These are phyloP conservation scores for Aciculoconidium aculeatum DNA, from an alignment of 805 yeast genomes.

Conservation along the genomic window DNA sequence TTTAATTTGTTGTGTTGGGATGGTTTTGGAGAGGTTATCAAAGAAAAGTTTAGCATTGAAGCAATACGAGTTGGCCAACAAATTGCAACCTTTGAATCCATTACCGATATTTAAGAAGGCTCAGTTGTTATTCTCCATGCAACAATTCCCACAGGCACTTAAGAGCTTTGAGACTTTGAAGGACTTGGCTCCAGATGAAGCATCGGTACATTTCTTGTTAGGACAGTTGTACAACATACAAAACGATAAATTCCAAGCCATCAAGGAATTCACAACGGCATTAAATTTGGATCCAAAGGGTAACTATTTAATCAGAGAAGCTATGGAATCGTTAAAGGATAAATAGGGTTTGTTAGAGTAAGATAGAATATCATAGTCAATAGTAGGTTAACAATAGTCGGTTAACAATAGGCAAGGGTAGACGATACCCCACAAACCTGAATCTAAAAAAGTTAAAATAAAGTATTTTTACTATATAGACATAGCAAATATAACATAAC, in stretches of 20 bases:
- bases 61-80: slow-evolving; percentile 78
- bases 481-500: too few relatives aligned
- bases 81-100: slow-evolving; percentile 79
- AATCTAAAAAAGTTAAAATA: too few relatives aligned
- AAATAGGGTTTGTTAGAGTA: slow-evolving; percentile 5
- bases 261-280: slow-evolving; percentile 82
- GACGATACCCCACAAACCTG: too few relatives aligned
- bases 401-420: too few relatives aligned
- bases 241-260: slow-evolving; percentile 69
- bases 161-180: slow-evolving; percentile 67
- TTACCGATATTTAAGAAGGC: slow-evolving; percentile 87
- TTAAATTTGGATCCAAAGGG: slow-evolving; percentile 91
- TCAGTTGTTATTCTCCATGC: slow-evolving; percentile 67
- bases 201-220: slow-evolving; percentile 81
- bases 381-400: too few relatives aligned
- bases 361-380: too few relatives aligned
- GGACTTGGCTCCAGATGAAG: slow-evolving; percentile 87
- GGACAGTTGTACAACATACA: slow-evolving; percentile 82
- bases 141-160: slow-evolving; percentile 66
- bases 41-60: slow-evolving; percentile 65
- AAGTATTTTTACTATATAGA: too few relatives aligned
- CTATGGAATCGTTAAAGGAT: slow-evolving; percentile 53
- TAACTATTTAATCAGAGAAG: slow-evolving; percentile 76
- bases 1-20: slow-evolving; percentile 87
- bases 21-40: slow-evolving; percentile 77